A percentile compares a stretch with the other conserved stretches of the same genome.
These are phyloP conservation scores for Kuraishia cidri DNA, from an alignment of 805 yeast genomes.

Conservation along the genomic window DNA sequence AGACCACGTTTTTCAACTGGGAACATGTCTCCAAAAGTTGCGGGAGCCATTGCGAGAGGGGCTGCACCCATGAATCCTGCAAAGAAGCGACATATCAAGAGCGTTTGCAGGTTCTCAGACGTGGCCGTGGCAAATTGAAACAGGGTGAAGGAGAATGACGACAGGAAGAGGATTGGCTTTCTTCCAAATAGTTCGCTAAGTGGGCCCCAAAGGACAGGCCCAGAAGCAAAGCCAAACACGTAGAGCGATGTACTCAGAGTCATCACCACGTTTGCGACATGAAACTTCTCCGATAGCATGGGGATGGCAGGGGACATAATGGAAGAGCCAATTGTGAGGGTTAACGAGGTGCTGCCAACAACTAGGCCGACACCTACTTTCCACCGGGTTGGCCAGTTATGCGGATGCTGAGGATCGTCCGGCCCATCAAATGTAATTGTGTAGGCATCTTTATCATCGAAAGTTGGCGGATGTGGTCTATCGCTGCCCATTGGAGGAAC, in stretches of 20 bases:
- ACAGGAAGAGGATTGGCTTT: conserved; percentile 45
- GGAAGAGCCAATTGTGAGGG: conserved; percentile 72
- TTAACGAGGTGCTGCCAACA: conserved; percentile 38
- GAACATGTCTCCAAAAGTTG: conserved; percentile 78
- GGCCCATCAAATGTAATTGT: conserved; percentile 72
- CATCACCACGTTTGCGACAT: conserved; percentile 60
- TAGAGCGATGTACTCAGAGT: conserved; percentile 70
- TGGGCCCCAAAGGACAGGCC: conserved; percentile 90
- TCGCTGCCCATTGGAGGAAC: conserved; percentile 60
- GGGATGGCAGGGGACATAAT: conserved; percentile 58
- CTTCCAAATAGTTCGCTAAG: conserved; percentile 75
- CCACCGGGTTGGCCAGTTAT: conserved; percentile 53
- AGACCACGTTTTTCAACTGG: conserved; percentile 59
- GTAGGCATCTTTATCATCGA: conserved; percentile 46
- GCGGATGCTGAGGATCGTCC: conserved; percentile 73
- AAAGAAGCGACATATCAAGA: conserved; percentile 71
- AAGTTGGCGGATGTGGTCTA: conserved; percentile 51
- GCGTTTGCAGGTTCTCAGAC: conserved; percentile 71
- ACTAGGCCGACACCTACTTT: conserved; percentile 32
- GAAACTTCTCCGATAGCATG: conserved; percentile 38
- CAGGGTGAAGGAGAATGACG: conserved; percentile 44
- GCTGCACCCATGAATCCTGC: conserved; percentile 81
- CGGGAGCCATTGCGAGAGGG: conserved; percentile 80
- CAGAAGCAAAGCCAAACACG: conserved; percentile 88
- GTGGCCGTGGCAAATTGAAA: conserved; percentile 71